Evolutionary conservation across 768 basidiomycete species (phyloP).

Genomic region (Trametes gibbosa): DNA sequence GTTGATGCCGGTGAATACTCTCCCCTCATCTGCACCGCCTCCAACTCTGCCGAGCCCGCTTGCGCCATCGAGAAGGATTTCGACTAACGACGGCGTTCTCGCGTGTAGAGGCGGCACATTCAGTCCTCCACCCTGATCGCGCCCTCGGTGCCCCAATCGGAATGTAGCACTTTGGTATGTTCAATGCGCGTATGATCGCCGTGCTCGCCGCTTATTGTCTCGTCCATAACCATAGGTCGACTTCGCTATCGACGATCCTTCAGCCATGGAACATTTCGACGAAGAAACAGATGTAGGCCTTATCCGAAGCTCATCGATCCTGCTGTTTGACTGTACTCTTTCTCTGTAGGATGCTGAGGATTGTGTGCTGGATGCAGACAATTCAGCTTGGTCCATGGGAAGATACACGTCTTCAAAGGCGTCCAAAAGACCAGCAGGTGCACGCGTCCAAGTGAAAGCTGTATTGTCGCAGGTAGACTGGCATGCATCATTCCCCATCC

Average conservation of each 20-base stretch:
- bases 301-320: neutral
- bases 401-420: neutral
- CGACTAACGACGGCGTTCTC: neutral
- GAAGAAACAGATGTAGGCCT: constrained; percentile 1
- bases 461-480: neutral
- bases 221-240: constrained; percentile 19
- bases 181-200: too few relatives aligned
- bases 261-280: neutral
- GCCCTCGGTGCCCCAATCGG: constrained; percentile 25
- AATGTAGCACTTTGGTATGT: constrained; percentile 31
- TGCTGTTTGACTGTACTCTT: neutral
- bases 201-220: neutral
- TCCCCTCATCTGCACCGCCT: constrained; percentile 10
- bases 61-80: neutral
- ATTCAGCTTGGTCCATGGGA: constrained; percentile 17
- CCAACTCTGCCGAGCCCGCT: neutral
- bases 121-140: constrained; percentile 12
- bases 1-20: constrained; percentile 24
- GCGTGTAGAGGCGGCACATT: constrained; percentile 11
- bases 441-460: neutral
- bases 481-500: neutral
- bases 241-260: constrained; percentile 18
- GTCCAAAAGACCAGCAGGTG: neutral
- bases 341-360: constrained; percentile 6
- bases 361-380: constrained; percentile 14